Conservation (phyloP, 2,329 filamentous ascomycete genomes). For the Exophiala sideris region DNA sequence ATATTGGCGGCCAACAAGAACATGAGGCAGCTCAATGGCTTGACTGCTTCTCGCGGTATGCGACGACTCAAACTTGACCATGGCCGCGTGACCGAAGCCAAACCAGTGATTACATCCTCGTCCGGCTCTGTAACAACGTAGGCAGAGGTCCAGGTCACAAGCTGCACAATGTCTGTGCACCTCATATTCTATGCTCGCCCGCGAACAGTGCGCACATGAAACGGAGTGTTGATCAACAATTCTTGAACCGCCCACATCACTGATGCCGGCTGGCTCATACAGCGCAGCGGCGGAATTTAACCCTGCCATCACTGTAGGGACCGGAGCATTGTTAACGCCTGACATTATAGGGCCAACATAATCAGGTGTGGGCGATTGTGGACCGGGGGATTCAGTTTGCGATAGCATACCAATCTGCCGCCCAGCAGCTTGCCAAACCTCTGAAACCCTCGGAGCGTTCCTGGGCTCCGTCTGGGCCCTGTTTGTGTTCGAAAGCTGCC, state of each 20-base stretch:
- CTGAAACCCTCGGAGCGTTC: constrained; percentile 16
- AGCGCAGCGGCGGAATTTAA: constrained; percentile 25
- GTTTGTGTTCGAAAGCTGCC: constrained; percentile 16
- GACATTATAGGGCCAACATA: constrained; percentile 11
- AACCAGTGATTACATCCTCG: constrained; percentile 83
- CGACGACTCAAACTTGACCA: constrained; percentile 61
- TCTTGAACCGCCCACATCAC: background rate
- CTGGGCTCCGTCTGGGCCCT: constrained; percentile 25
- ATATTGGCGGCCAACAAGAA: constrained; percentile 49
- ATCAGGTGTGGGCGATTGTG: constrained; percentile 9
- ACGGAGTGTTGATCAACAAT: constrained; percentile 62
- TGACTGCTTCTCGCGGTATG: constrained; percentile 40
- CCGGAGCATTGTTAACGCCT: constrained; percentile 20
- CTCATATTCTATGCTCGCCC: constrained; percentile 73
- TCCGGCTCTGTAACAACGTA: constrained; percentile 72
- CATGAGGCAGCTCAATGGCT: constrained; percentile 51
- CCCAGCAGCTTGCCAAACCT: constrained; percentile 22
- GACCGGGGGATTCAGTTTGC: constrained; percentile 8
- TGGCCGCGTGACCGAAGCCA: constrained; percentile 75
- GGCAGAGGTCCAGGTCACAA: constrained; percentile 72
- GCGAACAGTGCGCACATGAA: constrained; percentile 68
- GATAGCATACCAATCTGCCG: constrained; percentile 13
- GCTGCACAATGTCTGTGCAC: constrained; percentile 77
- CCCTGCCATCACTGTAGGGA: constrained; percentile 29
- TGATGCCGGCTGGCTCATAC: constrained; percentile 9